Percentiles rank a stretch among this genome's conserved stretches.
Conservation (phyloP, 2,329 filamentous ascomycete genomes). For the Chalaropsis thielavioides region DNA sequence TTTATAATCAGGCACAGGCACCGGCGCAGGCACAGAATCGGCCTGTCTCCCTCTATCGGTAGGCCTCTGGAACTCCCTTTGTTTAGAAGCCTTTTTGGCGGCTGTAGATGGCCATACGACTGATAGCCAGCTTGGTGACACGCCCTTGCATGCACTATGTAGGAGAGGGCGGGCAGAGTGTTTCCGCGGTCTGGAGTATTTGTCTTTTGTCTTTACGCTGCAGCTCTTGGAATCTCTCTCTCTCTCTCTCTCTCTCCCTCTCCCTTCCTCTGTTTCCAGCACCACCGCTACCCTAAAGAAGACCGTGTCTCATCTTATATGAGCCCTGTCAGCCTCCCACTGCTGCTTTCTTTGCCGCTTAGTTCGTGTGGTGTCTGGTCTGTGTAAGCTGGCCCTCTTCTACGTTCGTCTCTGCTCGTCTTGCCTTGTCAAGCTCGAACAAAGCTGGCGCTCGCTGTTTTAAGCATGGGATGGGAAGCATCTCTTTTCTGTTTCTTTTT, state of each 20-base stretch:
- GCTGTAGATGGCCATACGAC: background rate
- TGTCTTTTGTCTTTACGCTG: too few relatives aligned
- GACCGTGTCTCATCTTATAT: conserved; percentile 1
- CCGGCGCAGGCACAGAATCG: background rate
- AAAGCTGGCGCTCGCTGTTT: too few relatives aligned
- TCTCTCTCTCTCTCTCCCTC: background rate
- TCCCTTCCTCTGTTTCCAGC: too few relatives aligned
- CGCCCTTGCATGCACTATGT: background rate
- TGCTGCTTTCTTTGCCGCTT: background rate
- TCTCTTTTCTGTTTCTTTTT: too few relatives aligned
- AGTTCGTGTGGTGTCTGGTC: background rate
- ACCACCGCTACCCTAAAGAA: too few relatives aligned
- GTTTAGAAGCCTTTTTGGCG: background rate
- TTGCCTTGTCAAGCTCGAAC: too few relatives aligned
- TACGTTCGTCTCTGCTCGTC: background rate
- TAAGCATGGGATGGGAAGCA: too few relatives aligned
- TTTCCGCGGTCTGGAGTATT: too few relatives aligned
- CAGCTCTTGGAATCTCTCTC: background rate
- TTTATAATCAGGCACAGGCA: background rate
- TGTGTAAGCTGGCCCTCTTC: background rate
- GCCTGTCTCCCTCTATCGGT: background rate
- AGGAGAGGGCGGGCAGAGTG: background rate
- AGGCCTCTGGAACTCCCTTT: background rate
- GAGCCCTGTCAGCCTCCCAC: conserved; percentile 1
- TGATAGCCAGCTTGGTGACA: background rate